Base-by-base conservation (phyloP, 2,329 filamentous ascomycete species). In the Dactylellina drechsleri region DNA sequence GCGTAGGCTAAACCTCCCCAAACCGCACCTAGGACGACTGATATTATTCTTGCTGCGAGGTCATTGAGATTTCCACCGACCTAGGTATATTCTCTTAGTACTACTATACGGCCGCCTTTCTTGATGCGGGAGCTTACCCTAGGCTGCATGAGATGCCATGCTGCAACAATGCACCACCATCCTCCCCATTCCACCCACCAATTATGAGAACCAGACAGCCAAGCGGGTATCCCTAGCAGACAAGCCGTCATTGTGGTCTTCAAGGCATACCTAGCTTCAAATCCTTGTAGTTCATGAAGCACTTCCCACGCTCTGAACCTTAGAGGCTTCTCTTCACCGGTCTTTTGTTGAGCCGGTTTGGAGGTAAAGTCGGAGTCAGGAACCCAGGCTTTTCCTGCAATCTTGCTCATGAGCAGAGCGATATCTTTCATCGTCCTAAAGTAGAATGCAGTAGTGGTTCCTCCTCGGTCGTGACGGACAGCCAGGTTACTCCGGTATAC, bases 41-140 rank as follows among this genome's bases (percentile, higher is more conserved):
- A 83, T 36, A 85, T 81, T 2, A 83, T 82, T 68, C 87, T 83
- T 1, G 84, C 84, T n/a, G 87, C 79, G 20, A 88, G 81, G 78
- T 88, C 87, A 77, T 87, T 86, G 7, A 87, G 78, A 65, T 87
- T 88, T 8, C 87, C 87, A 8, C 87, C 87, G 1, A 87, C 85
- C 56, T 85, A 53, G 2, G 13, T n/a, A 47, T 54, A 16, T 20
- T 36, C 0, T 43, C 4, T 68, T 70, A 70, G 50, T 31, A 56
- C 16, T 10, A 36, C 31, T 36, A 8, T 20, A 13, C 26, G 52
- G 1, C 7, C 12, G 23, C 6, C 12, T 26, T 15, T 40, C 13
- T 0, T 15, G 36, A 54, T 40, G 28, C 1, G 60, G 53, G 49
- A 45, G 62, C 81, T 79, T 77, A 83, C 84, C 40, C 83, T 81